A percentile compares a stretch with the other conserved stretches of the same genome.
These are phyloP conservation scores for Stemphylium lycopersici DNA, from an alignment of 2,329 filamentous ascomycete species.

Conservation along the genomic window DNA sequence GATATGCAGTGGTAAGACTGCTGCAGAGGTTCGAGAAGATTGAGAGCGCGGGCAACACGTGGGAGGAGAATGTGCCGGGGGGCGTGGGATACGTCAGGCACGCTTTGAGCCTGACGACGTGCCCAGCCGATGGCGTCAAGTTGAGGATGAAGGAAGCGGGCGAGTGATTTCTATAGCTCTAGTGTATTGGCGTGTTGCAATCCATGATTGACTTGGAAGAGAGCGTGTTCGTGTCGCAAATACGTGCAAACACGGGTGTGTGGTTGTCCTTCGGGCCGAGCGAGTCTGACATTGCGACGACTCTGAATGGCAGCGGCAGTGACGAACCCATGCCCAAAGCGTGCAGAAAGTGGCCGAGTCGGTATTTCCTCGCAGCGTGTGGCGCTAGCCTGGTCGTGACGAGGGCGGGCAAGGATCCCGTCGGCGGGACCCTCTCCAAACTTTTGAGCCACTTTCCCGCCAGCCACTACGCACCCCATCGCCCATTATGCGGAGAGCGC, in stretches of 20 bases:
- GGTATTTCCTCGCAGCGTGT: neutral
- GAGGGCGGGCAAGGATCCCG: slow-evolving; percentile 17
- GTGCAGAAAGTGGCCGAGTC: neutral
- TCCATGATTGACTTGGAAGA: neutral
- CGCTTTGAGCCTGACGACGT: slow-evolving; percentile 31
- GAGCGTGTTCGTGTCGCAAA: too few relatives aligned
- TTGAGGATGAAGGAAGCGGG: slow-evolving; percentile 40
- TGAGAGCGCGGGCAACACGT: slow-evolving; percentile 33
- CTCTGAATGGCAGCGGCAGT: neutral
- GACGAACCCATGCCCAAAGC: neutral
- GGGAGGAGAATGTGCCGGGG: slow-evolving; percentile 33
- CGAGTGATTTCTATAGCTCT: slow-evolving; percentile 7
- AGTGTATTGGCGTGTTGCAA: neutral
- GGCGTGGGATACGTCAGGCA: slow-evolving; percentile 32
- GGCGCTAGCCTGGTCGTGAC: slow-evolving; percentile 1
- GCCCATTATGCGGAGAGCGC: slow-evolving; percentile 39
- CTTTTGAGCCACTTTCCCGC: slow-evolving; percentile 19
- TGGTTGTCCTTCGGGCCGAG: too few relatives aligned
- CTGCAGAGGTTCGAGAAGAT: slow-evolving; percentile 39
- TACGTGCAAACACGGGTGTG: too few relatives aligned
- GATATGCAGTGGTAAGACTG: slow-evolving; percentile 35
- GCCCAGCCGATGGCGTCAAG: slow-evolving; percentile 42
- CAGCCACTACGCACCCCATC: slow-evolving; percentile 10
- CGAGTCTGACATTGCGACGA: neutral
- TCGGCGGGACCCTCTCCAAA: slow-evolving; percentile 21